Percentiles rank a stretch among this genome's conserved stretches.
phyloP scores from a whole-genome alignment of 495 filamentous ascomycete genomes.

The Aspergillus conjunctus region DNA sequence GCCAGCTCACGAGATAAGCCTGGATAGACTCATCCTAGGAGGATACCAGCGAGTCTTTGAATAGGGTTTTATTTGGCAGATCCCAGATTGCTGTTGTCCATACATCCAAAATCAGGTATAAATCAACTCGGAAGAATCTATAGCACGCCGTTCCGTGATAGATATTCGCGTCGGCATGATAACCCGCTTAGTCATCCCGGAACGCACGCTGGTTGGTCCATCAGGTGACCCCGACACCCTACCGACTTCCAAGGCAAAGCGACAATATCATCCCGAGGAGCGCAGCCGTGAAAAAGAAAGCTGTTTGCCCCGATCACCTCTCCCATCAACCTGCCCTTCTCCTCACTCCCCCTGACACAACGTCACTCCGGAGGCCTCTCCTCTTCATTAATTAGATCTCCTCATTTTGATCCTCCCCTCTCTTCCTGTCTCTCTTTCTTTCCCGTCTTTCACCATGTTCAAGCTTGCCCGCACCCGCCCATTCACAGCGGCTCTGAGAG shows the following conservation, averaged over 20 bases:
- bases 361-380: constrained; percentile 16
- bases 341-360: constrained; percentile 12
- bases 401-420: constrained; percentile 23
- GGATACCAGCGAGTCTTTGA: too few relatives aligned
- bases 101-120: neutral
- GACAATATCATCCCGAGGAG: constrained; percentile 37
- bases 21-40: too few relatives aligned
- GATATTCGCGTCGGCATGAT: constrained; percentile 28
- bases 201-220: constrained; percentile 24
- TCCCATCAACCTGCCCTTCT: constrained; percentile 15
- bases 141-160: constrained; percentile 23
- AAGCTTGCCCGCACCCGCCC: constrained; percentile 71
- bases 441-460: constrained; percentile 62
- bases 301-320: constrained; percentile 38
- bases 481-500: constrained; percentile 65
- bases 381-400: constrained; percentile 13
- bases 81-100: too few relatives aligned
- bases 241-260: constrained; percentile 24
- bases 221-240: constrained; percentile 24
- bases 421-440: constrained; percentile 28
- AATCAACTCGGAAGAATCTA: constrained; percentile 5
- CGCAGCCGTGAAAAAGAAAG: constrained; percentile 43
- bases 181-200: constrained; percentile 25
- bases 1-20: neutral
- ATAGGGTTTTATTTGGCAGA: too few relatives aligned